These are phyloP conservation scores for Termitomyces sp. DNA, from an alignment of 768 basidiomycete species.

Conservation along the genomic window DNA sequence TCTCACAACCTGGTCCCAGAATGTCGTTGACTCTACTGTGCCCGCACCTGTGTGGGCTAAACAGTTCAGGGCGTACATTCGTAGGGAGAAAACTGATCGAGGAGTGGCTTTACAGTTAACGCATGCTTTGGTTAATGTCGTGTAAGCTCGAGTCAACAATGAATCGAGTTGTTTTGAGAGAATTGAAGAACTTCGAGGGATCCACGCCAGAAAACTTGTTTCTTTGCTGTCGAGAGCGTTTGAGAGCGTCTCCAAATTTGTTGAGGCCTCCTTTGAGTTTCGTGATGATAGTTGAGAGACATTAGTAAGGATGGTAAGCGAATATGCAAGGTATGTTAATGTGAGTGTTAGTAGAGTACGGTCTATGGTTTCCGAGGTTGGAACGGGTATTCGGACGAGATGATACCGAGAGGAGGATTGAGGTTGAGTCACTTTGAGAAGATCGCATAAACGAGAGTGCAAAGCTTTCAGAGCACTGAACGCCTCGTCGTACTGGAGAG, in stretches of 20 bases:
- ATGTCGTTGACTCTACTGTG: slow-evolving; percentile 47
- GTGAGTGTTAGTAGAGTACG: slow-evolving; percentile 48
- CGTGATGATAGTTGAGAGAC: slow-evolving; percentile 13
- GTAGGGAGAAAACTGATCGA: slow-evolving; percentile 30
- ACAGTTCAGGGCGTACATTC: slow-evolving; percentile 48
- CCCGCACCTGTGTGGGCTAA: slow-evolving; percentile 45
- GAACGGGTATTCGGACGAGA: slow-evolving; percentile 45
- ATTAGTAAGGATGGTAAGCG: slow-evolving; percentile 43
- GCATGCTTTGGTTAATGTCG: slow-evolving; percentile 44
- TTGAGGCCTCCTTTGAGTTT: background rate
- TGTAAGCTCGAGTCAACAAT: slow-evolving; percentile 60
- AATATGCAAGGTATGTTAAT: slow-evolving; percentile 58
- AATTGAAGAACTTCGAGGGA: slow-evolving; percentile 40
- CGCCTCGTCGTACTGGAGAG: slow-evolving; percentile 53
- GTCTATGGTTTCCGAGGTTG: slow-evolving; percentile 28
- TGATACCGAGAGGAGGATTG: slow-evolving; percentile 17
- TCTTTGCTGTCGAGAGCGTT: slow-evolving; percentile 28
- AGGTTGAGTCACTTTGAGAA: slow-evolving; percentile 25
- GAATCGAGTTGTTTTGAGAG: slow-evolving; percentile 56
- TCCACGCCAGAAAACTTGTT: slow-evolving; percentile 48
- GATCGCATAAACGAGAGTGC: slow-evolving; percentile 38
- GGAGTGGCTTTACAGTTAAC: slow-evolving; percentile 21
- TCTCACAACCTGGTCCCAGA: slow-evolving; percentile 71
- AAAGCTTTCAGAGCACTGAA: slow-evolving; percentile 44
- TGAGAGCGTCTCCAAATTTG: slow-evolving; percentile 25